Conservation (phyloP, 1,139 yeast species). For the Wickerhamiella infanticola region DNA sequence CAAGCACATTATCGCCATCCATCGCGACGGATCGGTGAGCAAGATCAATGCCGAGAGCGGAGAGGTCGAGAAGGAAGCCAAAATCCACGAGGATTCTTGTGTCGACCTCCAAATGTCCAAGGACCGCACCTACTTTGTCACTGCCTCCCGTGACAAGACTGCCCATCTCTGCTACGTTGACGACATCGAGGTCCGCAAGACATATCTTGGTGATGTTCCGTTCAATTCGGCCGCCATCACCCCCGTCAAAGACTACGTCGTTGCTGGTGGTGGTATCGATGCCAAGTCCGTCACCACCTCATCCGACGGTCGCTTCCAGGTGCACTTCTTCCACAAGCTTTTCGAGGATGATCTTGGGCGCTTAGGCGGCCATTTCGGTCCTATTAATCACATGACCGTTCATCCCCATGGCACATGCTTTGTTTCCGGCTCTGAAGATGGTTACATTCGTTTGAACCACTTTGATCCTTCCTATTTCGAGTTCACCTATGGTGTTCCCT, state of each 20-base stretch:
- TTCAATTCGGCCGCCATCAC: slow-evolving; percentile 93
- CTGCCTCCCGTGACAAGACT: slow-evolving; percentile 84
- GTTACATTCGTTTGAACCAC: slow-evolving; percentile 84
- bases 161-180: slow-evolving; percentile 74
- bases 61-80: slow-evolving; percentile 41
- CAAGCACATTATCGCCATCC: slow-evolving; percentile 67
- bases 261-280: slow-evolving; percentile 98
- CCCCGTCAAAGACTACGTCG: slow-evolving; percentile 78
- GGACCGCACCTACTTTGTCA: slow-evolving; percentile 78
- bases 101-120: slow-evolving; percentile 85
- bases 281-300: slow-evolving; percentile 96
- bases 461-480: slow-evolving; percentile 88
- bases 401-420: slow-evolving; percentile 91
- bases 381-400: slow-evolving; percentile 81
- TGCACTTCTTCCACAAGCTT: slow-evolving; percentile 87
- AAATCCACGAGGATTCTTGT: slow-evolving; percentile 57
- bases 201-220: slow-evolving; percentile 79
- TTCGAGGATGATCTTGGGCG: slow-evolving; percentile 94
- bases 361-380: slow-evolving; percentile 98
- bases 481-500: slow-evolving; percentile 37
- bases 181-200: slow-evolving; percentile 54
- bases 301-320: slow-evolving; percentile 92
- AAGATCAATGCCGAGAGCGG: slow-evolving; percentile 70
- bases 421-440: slow-evolving; percentile 98
- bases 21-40: slow-evolving; percentile 69